Conservation (phyloP, 805 yeast species). For the Starmerella bacillaris region DNA sequence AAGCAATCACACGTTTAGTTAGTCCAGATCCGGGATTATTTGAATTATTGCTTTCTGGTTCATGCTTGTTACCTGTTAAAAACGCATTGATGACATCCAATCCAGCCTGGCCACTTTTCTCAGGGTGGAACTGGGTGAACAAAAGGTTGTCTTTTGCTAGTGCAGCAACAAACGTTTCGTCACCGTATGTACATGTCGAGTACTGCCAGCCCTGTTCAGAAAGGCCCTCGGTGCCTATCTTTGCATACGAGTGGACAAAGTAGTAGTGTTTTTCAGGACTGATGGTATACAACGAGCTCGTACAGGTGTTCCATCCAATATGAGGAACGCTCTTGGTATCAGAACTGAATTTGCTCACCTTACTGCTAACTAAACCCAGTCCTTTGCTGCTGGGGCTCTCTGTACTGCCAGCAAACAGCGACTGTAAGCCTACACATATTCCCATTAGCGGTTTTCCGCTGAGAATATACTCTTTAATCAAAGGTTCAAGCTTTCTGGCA, state of each 20-base stretch:
- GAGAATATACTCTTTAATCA: slow-evolving; percentile 45
- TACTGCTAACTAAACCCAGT: slow-evolving; percentile 36
- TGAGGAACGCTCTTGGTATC: slow-evolving; percentile 74
- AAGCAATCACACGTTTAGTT: slow-evolving; percentile 83
- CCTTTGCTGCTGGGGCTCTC: slow-evolving; percentile 53
- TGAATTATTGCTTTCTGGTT: slow-evolving; percentile 6
- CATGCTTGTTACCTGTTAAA: slow-evolving; percentile 30
- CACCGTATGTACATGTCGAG: slow-evolving; percentile 55
- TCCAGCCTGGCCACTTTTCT: slow-evolving; percentile 87
- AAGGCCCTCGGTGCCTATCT: slow-evolving; percentile 12
- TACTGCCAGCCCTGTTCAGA: slow-evolving; percentile 45
- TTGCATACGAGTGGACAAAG: slow-evolving; percentile 71
- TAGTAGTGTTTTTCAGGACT: slow-evolving; percentile 58
- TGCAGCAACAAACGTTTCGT: slow-evolving; percentile 71
- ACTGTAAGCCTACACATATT: slow-evolving; percentile 89
- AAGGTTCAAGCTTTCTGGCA: slow-evolving; percentile 43
- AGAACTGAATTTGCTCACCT: slow-evolving; percentile 43
- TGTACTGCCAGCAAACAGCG: slow-evolving; percentile 55
- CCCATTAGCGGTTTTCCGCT: slow-evolving; percentile 89
- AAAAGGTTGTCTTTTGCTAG: slow-evolving; percentile 57
- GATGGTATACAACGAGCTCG: slow-evolving; percentile 36
- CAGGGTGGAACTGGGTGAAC: slow-evolving; percentile 99
- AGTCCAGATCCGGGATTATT: slow-evolving; percentile 31
- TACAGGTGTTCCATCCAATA: slow-evolving; percentile 76
- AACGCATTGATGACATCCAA: slow-evolving; percentile 57